Evolutionary conservation across 495 filamentous ascomycete species (phyloP), one percentile per base, ranked within the genome.

Genomic region (Penicillium daleae): DNA sequence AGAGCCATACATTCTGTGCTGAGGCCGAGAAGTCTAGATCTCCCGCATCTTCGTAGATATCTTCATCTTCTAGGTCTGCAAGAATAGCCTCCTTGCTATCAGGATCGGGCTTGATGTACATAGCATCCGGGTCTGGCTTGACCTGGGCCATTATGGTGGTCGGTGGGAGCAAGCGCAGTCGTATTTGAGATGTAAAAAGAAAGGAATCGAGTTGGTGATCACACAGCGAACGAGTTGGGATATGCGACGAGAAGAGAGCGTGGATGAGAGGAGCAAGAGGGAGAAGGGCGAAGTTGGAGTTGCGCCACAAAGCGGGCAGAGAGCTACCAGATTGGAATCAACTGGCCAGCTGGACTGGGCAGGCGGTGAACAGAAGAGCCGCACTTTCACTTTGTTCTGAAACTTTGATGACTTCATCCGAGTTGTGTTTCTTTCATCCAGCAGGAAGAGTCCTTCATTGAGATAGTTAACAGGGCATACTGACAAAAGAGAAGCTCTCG

Each of bases 31-130:
- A 94, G 42, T 91, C 87, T 32, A 97, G 80, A 65, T 97, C 93
- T 54, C 91, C 91, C 5, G 91, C 89, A 74, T 97, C 93, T 74
- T 97, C 93, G 62, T 92, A 92, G 60, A 91, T 79, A 66, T 92
- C 91, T 26, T 93, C 88, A 50, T 92, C 89, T 31, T 86, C 85
- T 40, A 89, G 77, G 50, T 80, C 81, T 26, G 79, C 80, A 31
- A 90, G 85, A 33, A 88, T 82, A 9, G 71, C 61, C 61, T 80
- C 84, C 56, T 79, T 78, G 56, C 76, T 80, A 44, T 92, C 90
- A 5, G 85, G 83, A 40, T 94, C 91, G 19, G 82, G 71, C 73
- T 93, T 93, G 78, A 93, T 83, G 60, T 75, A 73, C 52, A 72
- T 71, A 22, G 74, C 61, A 57, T 73, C 64, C 52, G 74, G 71